Base-by-base conservation (phyloP, 768 basidiomycete genomes). In the Auriscalpium orientale region DNA sequence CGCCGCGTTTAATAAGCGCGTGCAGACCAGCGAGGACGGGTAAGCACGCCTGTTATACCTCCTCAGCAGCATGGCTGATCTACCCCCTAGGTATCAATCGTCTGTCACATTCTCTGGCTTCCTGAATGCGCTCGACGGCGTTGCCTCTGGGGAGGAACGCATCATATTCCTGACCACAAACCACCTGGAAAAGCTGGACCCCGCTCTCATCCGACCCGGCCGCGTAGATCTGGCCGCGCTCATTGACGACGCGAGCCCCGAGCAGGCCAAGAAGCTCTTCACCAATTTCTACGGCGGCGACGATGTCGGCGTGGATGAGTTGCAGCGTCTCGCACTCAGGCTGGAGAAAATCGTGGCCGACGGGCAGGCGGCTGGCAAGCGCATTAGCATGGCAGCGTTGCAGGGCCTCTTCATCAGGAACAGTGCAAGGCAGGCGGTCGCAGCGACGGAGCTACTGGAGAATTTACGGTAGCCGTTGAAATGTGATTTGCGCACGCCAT, bases 101-200 rank as follows among this genome's bases (percentile, higher is more conserved):
- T 89, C 89, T 12, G 87, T 99, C 37, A 98, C 97, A 4, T 98
- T 99, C 73, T 98, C 95, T 8, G 97, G 97, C 28, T 91, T 98
- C 67, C 74, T 99, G 45, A 99, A 99, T 64, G 94, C 95, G 13
- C 77, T 99, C 3, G 97, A 99, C 66, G 97, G 97, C 16, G 95
- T 99, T 33, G 95, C 93, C 5, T 97, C 95, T 11, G 92, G 94
- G 44, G 95, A 98, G 72, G 94, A 97, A 65, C 85, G 97, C n/a
- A 87, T 99, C 67, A 83, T 99, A 37, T 99, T 99, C 73, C 90
- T 99, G 86, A 99, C 97, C 0, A 98, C 97, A n/a, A 99, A 99
- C 70, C 97, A 98, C 64, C 68, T 90, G 53, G 84, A 89, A 57
- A 79, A 78, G 59, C 81, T 99, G 37, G 97, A 99, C 71, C 87